Evolutionary conservation across 2,329 filamentous ascomycete genomes (phyloP), one percentile per base, ranked within the genome.

Genomic region (Fusarium cyanostomum): DNA sequence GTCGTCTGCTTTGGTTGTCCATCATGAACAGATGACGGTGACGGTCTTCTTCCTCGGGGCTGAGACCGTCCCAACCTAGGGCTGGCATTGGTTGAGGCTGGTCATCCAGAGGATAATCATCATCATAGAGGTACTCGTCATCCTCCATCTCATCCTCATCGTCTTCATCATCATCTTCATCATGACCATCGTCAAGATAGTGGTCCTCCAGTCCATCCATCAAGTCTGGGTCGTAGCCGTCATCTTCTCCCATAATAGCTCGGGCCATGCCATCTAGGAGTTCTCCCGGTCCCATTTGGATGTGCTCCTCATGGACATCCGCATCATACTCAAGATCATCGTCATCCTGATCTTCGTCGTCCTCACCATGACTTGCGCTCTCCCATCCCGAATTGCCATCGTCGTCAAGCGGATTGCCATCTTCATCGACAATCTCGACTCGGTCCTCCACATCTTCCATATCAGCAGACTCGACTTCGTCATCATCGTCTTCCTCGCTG

Each of bases 111-210:
- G 83, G 80, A 74, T 84, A 86, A 28, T 83, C 82, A 21, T 86
- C 84, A 58, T 87, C 85, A 59, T 86, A 88, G 56, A 85, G 79
- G 69, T 87, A 87, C 52, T 88, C 84, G 16, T 87, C 86, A 46
- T 92, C 90, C 39, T 89, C 88, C 66, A 90, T 84, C 38, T 89
- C 88, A 35, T 91, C 89, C 15, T 91, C 89, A 42, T 92, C 91
- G 5, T 86, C 84, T 7, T 85, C 84, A 35, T 81, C 80, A 48
- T 81, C 37, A 56, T 82, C 87, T 59, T 90, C 89, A 52, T 90
- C 88, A 59, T 82, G 82, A 44, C 78, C 81, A 15, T 87, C 83
- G 41, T 82, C 81, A 33, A 84, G 75, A 66, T 82, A 87, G 39
- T 80, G 81, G 26, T 85, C 83, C 31, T 84, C 82, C 26, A 84